Evolutionary conservation across 2,329 filamentous ascomycete species (phyloP).

Genomic region (Phaeosphaeria sp.): DNA sequence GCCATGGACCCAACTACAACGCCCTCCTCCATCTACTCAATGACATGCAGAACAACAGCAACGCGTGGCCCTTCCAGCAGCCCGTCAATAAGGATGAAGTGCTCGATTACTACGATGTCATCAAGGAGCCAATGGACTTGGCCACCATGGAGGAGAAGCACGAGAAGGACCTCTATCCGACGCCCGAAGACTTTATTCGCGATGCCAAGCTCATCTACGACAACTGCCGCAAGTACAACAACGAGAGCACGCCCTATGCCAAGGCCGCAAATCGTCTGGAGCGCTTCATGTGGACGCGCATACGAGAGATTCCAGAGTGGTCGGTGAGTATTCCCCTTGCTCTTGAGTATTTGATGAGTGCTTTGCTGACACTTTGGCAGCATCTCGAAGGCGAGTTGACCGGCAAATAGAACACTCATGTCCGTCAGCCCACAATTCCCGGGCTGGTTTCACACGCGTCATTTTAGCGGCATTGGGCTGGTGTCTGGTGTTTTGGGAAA

Average conservation of each 20-base stretch:
- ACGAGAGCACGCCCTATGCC: constrained; percentile 91
- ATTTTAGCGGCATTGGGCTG: not conserved
- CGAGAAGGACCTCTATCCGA: constrained; percentile 89
- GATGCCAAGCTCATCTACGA: constrained; percentile 91
- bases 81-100: constrained; percentile 97
- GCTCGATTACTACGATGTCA: constrained; percentile 98
- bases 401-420: constrained; percentile 25
- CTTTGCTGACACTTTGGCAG: constrained; percentile 18
- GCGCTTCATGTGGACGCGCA: constrained; percentile 94
- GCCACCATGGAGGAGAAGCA: constrained; percentile 95
- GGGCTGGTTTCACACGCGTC: not conserved
- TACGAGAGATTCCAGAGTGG: constrained; percentile 93
- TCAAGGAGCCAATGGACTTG: constrained; percentile 97
- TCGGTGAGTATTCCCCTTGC: constrained; percentile 32
- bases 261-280: constrained; percentile 94
- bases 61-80: constrained; percentile 92
- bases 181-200: constrained; percentile 88
- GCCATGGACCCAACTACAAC: constrained; percentile 96
- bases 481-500: not conserved
- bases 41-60: constrained; percentile 91
- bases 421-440: not conserved
- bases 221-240: constrained; percentile 96
- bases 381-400: constrained; percentile 41
- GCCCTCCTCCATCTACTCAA: constrained; percentile 91
- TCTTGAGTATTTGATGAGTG: not conserved